Base-by-base conservation (phyloP, 2,329 filamentous ascomycete genomes). In the Fusarium graminum region DNA sequence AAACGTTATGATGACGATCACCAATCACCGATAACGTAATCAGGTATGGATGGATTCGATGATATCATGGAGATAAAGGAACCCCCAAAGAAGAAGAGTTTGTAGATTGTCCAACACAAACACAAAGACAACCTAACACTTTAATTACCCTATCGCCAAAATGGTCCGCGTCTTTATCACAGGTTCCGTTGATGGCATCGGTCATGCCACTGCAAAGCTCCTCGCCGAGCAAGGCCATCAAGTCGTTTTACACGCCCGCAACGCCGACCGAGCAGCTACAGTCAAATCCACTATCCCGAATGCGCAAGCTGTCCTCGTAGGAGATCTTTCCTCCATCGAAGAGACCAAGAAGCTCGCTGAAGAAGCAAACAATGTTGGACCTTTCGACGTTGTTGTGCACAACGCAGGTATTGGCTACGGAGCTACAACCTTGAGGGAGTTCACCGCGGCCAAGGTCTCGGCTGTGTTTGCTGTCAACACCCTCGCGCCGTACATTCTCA, bases 121-220 rank as follows among this genome's bases (percentile, higher is more conserved):
- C 17, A 34, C 4, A 25, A 22, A 19, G 10, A 4, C 3, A 4
- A 13, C 28, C 0, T 7, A 14, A 3, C 3, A 22, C 1, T 6
- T 7, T 12, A 2, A 6, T 9, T 3, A 16, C 9, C 0, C 7
- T 10, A 17, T 36, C 7, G n/a, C 1, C 12, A 52, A 51, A 2
- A 70, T 70, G 67, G 67, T 65, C 2, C 67, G 67, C 9, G 49
- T 70, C 22, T 70, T 70, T 25, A 66, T 70, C 25, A 70, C 67
- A n/a, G 67, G 67, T 6, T 70, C 67, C 6, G 49, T 56, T 14
- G 67, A 70, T 29, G 67, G 67, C 32, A 68, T 70, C 12, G 67
- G 67, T 7, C 67, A 65, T 39, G 67, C 53, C 1, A 54, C 54
- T 13, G 67, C 67, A 11, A 68, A 68, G 26, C 53, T 63, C 19